phyloP scores from a whole-genome alignment of 805 yeast species.

The Suhomyces pyralidae region DNA sequence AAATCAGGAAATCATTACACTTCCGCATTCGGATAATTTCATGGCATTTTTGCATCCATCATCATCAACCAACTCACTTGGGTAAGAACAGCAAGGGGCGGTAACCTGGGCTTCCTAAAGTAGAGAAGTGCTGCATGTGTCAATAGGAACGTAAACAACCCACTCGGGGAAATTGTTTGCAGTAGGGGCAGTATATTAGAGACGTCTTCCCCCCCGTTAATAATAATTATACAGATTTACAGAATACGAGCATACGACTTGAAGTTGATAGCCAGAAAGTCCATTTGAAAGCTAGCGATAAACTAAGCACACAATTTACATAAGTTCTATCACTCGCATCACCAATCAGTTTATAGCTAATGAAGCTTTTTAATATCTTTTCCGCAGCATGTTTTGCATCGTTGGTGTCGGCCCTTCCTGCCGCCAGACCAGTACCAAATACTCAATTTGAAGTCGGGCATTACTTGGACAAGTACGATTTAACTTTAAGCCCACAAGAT shows the following conservation, averaged over 20 bases:
- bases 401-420: conserved; percentile 18
- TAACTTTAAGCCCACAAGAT: background rate
- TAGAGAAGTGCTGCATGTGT: background rate
- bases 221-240: background rate
- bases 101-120: background rate
- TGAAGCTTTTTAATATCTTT: conserved; percentile 12
- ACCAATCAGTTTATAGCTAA: conserved; percentile 1
- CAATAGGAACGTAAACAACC: background rate
- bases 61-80: background rate
- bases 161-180: background rate
- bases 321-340: too few species aligned
- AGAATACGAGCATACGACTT: background rate
- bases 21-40: conserved; percentile 8
- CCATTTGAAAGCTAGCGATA: background rate
- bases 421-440: conserved; percentile 18
- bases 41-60: background rate
- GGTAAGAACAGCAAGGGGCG: background rate
- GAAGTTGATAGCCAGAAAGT: background rate
- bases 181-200: background rate
- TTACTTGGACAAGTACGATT: conserved; percentile 5
- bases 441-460: conserved; percentile 16
- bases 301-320: too few species aligned
- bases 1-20: conserved; percentile 4
- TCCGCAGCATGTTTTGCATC: conserved; percentile 10
- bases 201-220: background rate